Percentiles rank a stretch among this genome's conserved stretches.
phyloP scores from a whole-genome alignment of 2,329 filamentous ascomycete species.

The Shiraia bambusicola region DNA sequence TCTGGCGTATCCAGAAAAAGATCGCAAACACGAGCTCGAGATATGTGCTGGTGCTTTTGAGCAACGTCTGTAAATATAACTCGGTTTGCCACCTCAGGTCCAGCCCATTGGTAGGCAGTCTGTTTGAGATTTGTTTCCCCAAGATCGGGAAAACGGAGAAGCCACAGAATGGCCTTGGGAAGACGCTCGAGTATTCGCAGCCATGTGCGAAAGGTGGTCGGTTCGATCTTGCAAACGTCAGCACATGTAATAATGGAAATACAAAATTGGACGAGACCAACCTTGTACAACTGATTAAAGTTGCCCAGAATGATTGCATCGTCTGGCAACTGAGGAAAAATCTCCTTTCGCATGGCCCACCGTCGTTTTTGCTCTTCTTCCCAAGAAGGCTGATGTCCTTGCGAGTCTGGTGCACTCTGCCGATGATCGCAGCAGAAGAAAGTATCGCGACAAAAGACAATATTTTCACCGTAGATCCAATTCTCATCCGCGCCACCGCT shows the following conservation, averaged over 20 bases:
- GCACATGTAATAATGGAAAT: not conserved
- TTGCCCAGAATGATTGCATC: slow-evolving; percentile 91
- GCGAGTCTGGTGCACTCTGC: slow-evolving; percentile 77
- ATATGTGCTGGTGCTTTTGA: slow-evolving; percentile 91
- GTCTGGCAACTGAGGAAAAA: slow-evolving; percentile 82
- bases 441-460: slow-evolving; percentile 89
- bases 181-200: slow-evolving; percentile 82
- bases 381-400: slow-evolving; percentile 70
- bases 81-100: slow-evolving; percentile 77
- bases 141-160: slow-evolving; percentile 92
- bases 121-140: slow-evolving; percentile 82
- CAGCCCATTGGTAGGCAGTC: slow-evolving; percentile 82
- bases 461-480: slow-evolving; percentile 97
- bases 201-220: slow-evolving; percentile 94
- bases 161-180: slow-evolving; percentile 89
- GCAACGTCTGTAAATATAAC: slow-evolving; percentile 96
- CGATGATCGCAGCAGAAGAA: slow-evolving; percentile 99
- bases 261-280: no score
- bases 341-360: slow-evolving; percentile 89
- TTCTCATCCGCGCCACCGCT: slow-evolving; percentile 69
- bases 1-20: slow-evolving; percentile 96
- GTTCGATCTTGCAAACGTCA: slow-evolving; percentile 72
- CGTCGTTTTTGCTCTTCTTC: slow-evolving; percentile 76
- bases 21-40: slow-evolving; percentile 86
- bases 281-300: slow-evolving; percentile 99